phyloP scores from a whole-genome alignment of 2,329 filamentous ascomycete species.

The Aureobasidium namibiae region DNA sequence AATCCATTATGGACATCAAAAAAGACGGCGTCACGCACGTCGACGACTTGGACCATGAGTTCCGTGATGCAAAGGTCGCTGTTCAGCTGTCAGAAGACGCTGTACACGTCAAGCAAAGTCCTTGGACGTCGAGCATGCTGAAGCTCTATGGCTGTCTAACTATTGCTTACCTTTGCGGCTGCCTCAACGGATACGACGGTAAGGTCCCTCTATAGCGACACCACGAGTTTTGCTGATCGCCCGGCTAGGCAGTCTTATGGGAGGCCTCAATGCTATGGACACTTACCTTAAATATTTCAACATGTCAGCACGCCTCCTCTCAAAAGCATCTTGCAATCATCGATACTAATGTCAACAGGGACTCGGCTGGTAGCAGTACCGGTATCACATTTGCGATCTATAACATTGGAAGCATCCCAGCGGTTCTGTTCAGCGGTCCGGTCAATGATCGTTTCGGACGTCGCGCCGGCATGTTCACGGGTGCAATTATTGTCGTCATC shows the following conservation, averaged over 20 bases:
- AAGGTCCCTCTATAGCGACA: too few relatives aligned
- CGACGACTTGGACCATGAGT: neutral
- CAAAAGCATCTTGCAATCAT: neutral
- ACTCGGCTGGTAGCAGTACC: slow-evolving; percentile 21
- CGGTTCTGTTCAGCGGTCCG: slow-evolving; percentile 26
- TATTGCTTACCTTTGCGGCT: slow-evolving; percentile 8
- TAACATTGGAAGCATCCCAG: slow-evolving; percentile 31
- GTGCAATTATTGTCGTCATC: slow-evolving; percentile 57
- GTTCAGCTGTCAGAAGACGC: slow-evolving; percentile 2
- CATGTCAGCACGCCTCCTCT: neutral
- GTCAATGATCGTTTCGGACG: slow-evolving; percentile 19
- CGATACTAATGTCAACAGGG: neutral
- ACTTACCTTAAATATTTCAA: neutral
- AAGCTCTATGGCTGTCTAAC: neutral
- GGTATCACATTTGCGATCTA: slow-evolving; percentile 42
- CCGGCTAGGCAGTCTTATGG: slow-evolving; percentile 8
- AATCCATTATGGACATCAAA: neutral
- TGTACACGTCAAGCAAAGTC: neutral
- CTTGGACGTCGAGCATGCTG: neutral
- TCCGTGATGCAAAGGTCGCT: slow-evolving; percentile 1
- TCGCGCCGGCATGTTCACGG: slow-evolving; percentile 35
- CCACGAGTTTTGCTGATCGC: too few relatives aligned
- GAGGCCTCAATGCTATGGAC: neutral
- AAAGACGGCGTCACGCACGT: slow-evolving; percentile 1
- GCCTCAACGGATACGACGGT: slow-evolving; percentile 12